phyloP scores from a whole-genome alignment of 768 basidiomycete genomes.

The Udeniomyces megalosporus region DNA sequence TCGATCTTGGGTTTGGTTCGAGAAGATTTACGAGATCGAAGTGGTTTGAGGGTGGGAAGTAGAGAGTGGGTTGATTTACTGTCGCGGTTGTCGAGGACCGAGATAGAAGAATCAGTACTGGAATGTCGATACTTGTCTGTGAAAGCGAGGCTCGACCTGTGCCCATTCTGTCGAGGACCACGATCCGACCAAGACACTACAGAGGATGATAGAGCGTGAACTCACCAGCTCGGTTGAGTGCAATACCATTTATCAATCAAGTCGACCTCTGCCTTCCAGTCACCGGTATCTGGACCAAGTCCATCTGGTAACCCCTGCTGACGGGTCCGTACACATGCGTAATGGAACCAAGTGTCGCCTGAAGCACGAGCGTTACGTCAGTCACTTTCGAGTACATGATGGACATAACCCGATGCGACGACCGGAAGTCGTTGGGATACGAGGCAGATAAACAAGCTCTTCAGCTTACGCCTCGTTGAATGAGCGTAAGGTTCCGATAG shows the following conservation, averaged over 20 bases:
- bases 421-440: background rate
- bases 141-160: no score
- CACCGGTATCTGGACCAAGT: background rate
- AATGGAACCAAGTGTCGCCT: slow-evolving; percentile 14
- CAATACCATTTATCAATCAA: slow-evolving; percentile 15
- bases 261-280: slow-evolving; percentile 3
- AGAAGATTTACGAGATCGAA: background rate
- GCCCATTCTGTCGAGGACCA: no score
- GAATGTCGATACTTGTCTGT: no score
- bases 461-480: background rate
- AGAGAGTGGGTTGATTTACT: background rate
- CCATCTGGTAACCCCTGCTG: background rate
- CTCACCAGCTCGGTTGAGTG: background rate
- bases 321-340: background rate
- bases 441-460: background rate
- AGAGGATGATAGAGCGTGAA: background rate
- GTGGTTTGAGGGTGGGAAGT: background rate
- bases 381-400: background rate
- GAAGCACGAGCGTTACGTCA: background rate
- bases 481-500: background rate
- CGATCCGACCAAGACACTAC: no score
- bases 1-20: background rate
- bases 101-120: no score
- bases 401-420: background rate
- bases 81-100: background rate